Percentiles rank a stretch among this genome's conserved stretches.
Evolutionary conservation across 148 eudicot species (phyloP).

Genomic region (Silene uniflora): DNA sequence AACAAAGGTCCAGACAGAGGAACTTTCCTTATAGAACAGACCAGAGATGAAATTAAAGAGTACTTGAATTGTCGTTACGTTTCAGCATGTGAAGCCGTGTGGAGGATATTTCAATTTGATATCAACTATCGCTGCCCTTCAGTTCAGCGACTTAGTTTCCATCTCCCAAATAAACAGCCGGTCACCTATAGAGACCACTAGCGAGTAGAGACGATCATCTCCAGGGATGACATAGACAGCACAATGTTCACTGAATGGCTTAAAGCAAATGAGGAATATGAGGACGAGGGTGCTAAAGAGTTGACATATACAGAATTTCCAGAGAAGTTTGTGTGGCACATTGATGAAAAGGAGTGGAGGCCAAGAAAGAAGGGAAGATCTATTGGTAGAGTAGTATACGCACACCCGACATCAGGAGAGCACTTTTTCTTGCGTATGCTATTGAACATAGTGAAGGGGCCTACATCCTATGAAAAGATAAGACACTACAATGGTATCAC

Average conservation of each 20-base stretch:
- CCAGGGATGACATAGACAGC: neutral
- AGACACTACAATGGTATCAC: neutral
- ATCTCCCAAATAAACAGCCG: neutral
- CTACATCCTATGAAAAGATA: slow-evolving; percentile 17
- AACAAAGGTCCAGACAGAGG: slow-evolving; percentile 14
- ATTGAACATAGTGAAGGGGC: slow-evolving; percentile 12
- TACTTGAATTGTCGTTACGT: no score
- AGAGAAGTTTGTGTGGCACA: slow-evolving; percentile 8
- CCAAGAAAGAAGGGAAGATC: no score
- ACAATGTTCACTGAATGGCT: slow-evolving; percentile 4
- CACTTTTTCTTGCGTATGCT: slow-evolving; percentile 10
- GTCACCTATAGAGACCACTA: neutral
- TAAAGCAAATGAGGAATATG: neutral
- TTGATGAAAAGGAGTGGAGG: neutral
- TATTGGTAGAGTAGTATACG: no score
- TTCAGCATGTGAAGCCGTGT: no score
- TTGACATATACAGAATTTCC: slow-evolving; percentile 3
- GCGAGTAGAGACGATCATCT: neutral
- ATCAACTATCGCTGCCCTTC: neutral
- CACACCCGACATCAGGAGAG: no score
- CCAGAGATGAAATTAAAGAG: no score
- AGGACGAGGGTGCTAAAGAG: neutral
- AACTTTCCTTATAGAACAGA: neutral
- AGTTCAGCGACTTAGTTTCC: neutral
- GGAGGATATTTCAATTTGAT: neutral